Evolutionary conservation across 2,329 filamentous ascomycete genomes (phyloP).

Genomic region (Zalaria sp.): DNA sequence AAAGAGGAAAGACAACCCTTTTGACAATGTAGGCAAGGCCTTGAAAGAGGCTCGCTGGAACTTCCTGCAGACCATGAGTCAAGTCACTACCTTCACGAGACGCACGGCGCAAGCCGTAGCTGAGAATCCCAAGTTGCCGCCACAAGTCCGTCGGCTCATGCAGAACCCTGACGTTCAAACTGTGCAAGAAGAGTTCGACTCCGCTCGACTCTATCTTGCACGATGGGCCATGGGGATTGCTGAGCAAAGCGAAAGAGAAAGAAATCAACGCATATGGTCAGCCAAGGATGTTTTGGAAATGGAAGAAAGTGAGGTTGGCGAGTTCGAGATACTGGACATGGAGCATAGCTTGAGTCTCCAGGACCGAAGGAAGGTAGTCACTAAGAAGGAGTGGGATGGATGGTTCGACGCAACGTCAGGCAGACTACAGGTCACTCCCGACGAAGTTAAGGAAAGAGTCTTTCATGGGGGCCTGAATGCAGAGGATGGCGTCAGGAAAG

Average conservation of each 20-base stretch:
- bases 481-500: slow-evolving; percentile 85
- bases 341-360: slow-evolving; percentile 60
- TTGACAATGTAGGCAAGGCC: slow-evolving; percentile 88
- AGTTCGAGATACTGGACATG: slow-evolving; percentile 84
- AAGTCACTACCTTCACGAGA: slow-evolving; percentile 90
- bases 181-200: slow-evolving; percentile 93
- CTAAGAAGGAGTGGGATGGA: slow-evolving; percentile 73
- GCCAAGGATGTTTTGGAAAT: slow-evolving; percentile 83
- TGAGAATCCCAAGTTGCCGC: slow-evolving; percentile 82
- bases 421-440: slow-evolving; percentile 60
- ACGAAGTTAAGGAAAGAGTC: slow-evolving; percentile 93
- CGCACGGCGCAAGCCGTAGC: slow-evolving; percentile 83
- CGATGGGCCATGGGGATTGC: slow-evolving; percentile 98
- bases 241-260: slow-evolving; percentile 84
- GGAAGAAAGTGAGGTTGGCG: slow-evolving; percentile 87
- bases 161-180: slow-evolving; percentile 90
- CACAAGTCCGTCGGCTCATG: slow-evolving; percentile 71
- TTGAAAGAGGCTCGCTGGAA: slow-evolving; percentile 95
- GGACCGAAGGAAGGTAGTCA: slow-evolving; percentile 64
- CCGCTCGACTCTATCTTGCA: slow-evolving; percentile 82
- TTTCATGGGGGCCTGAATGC: slow-evolving; percentile 87
- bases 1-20: slow-evolving; percentile 46
- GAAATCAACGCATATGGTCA: slow-evolving; percentile 80
- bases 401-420: slow-evolving; percentile 74
- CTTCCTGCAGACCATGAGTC: slow-evolving; percentile 89